Evolutionary conservation across 1,284 basidiomycete genomes (phyloP).

Genomic region (Gymnopus androsaceus): DNA sequence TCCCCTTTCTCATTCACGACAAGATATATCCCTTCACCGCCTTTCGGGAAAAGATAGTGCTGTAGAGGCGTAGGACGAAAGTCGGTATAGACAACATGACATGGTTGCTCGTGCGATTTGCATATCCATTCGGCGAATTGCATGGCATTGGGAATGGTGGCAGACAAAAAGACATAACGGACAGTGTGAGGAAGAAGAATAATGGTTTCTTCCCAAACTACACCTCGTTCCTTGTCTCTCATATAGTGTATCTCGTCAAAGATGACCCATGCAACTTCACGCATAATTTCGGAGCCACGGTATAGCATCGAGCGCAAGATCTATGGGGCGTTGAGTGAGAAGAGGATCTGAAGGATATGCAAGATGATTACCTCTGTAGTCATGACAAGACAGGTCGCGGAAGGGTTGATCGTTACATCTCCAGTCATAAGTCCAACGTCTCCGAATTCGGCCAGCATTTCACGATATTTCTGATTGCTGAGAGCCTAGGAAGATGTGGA

Average conservation of each 20-base stretch:
- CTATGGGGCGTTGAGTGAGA: constrained; percentile 38
- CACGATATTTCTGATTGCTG: constrained; percentile 98
- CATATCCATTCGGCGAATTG: constrained; percentile 99
- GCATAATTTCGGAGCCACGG: constrained; percentile 98
- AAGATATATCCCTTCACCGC: constrained; percentile 95
- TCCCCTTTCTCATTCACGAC: constrained; percentile 98
- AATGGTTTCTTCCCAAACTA: constrained; percentile 93
- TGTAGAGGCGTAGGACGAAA: constrained; percentile 98
- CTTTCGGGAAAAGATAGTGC: constrained; percentile 97
- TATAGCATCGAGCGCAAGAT: constrained; percentile 99
- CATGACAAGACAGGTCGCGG: constrained; percentile 97
- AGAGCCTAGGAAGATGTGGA: constrained; percentile 63
- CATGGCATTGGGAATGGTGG: constrained; percentile 99
- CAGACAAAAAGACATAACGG: constrained; percentile 98
- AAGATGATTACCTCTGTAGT: constrained; percentile 92
- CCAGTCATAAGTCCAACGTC: constrained; percentile 99
- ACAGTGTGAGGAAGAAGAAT: constrained; percentile 96
- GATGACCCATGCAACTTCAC: constrained; percentile 99
- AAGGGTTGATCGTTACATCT: constrained; percentile 99
- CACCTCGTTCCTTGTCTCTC: constrained; percentile 93
- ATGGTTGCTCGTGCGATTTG: constrained; percentile 96
- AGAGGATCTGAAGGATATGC: background rate
- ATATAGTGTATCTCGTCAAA: constrained; percentile 99
- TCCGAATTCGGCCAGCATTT: constrained; percentile 95
- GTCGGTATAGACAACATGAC: constrained; percentile 99